Evolutionary conservation across 495 filamentous ascomycete species (phyloP).

Genomic region (Chaetomium cochliodes): DNA sequence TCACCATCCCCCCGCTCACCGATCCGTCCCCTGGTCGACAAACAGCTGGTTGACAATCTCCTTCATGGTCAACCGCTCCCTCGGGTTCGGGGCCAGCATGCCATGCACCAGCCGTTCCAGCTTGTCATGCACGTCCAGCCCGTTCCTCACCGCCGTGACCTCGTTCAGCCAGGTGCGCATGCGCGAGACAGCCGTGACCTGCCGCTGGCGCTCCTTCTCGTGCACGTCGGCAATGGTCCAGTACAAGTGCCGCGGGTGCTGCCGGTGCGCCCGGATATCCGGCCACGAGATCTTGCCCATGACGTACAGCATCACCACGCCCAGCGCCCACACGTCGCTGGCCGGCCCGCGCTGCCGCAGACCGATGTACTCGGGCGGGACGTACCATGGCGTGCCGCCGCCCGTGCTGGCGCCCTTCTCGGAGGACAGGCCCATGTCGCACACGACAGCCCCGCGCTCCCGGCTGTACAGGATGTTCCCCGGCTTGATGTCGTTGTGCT

Average conservation of each 20-base stretch:
- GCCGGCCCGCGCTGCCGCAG: conserved; percentile 46
- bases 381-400: conserved; percentile 52
- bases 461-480: conserved; percentile 53
- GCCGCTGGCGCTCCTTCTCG: conserved; percentile 35
- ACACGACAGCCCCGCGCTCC: conserved; percentile 51
- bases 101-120: conserved; percentile 45
- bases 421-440: conserved; percentile 50
- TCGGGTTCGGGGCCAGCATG: conserved; percentile 48
- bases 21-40: conserved; percentile 30
- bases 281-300: conserved; percentile 49
- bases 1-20: conserved; percentile 14
- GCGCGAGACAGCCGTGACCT: conserved; percentile 39
- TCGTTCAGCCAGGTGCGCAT: conserved; percentile 51
- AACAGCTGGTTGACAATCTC: conserved; percentile 41
- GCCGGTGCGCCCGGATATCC: conserved; percentile 42
- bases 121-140: conserved; percentile 40
- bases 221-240: conserved; percentile 47
- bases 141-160: conserved; percentile 39
- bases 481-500: conserved; percentile 55
- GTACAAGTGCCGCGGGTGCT: conserved; percentile 45
- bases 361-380: conserved; percentile 52
- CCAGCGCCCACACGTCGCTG: conserved; percentile 52
- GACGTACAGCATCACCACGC: conserved; percentile 52
- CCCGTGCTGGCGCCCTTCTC: conserved; percentile 40
- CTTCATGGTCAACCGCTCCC: conserved; percentile 44